Evolutionary conservation across 805 yeast genomes (phyloP).

Genomic region (Candida adriatica): DNA sequence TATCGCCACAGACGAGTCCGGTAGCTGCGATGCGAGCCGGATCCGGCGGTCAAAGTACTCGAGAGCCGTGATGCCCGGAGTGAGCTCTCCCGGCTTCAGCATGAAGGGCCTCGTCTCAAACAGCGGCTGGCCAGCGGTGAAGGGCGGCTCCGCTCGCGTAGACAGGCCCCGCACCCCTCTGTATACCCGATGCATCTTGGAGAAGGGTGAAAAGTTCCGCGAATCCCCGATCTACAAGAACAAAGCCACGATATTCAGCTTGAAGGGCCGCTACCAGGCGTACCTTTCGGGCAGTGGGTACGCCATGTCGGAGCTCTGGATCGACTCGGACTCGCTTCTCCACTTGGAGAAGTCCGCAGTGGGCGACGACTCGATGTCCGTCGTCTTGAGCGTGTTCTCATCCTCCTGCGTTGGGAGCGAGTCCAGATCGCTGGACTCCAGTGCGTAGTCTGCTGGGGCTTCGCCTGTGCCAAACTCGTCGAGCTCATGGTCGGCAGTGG

Average conservation of each 20-base stretch:
- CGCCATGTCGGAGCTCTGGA: too few species aligned
- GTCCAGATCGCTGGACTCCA: not conserved
- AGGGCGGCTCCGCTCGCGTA: constrained; percentile 18
- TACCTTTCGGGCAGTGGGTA: too few species aligned
- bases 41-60: constrained; percentile 76
- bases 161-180: constrained; percentile 4
- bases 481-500: constrained; percentile 12
- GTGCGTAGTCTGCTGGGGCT: not conserved
- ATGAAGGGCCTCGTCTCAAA: constrained; percentile 78
- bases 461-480: constrained; percentile 1
- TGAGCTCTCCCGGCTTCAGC: constrained; percentile 68
- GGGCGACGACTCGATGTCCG: too few species aligned
- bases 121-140: constrained; percentile 77
- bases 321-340: too few species aligned
- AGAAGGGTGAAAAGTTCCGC: too few species aligned
- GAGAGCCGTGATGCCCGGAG: constrained; percentile 79
- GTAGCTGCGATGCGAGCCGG: constrained; percentile 48
- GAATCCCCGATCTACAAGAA: too few species aligned
- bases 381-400: too few species aligned
- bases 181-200: too few species aligned
- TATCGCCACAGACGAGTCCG: constrained; percentile 62
- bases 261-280: too few species aligned
- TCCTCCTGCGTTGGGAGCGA: too few species aligned
- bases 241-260: too few species aligned
- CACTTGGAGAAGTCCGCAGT: too few species aligned